phyloP scores from a whole-genome alignment of 495 filamentous ascomycete species.

The Penicillium samsonianum region DNA sequence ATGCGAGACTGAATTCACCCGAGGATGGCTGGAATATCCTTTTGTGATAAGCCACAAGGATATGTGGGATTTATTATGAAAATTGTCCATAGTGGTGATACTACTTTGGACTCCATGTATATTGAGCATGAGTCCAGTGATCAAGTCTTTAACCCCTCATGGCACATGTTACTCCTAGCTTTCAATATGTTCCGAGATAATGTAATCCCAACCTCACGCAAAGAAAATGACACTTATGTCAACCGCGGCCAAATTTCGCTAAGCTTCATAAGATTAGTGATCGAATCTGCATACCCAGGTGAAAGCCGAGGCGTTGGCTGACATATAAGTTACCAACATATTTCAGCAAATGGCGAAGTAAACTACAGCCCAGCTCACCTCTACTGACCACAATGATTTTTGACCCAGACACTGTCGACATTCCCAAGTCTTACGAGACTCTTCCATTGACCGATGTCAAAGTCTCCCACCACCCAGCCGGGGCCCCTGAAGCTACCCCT shows the following conservation, averaged over 20 bases:
- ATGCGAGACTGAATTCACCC: neutral
- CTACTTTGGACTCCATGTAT: neutral
- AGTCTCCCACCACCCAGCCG: slow-evolving; percentile 46
- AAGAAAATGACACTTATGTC: neutral
- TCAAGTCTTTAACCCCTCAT: neutral
- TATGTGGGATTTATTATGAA: neutral
- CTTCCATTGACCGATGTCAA: slow-evolving; percentile 47
- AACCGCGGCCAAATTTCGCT: neutral
- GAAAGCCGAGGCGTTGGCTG: neutral
- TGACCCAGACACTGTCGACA: neutral
- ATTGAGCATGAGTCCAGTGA: neutral
- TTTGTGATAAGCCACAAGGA: neutral
- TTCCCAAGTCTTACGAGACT: slow-evolving; percentile 22
- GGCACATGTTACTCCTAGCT: neutral
- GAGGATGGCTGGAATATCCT: neutral
- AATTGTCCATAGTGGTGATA: neutral
- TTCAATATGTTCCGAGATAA: slow-evolving; percentile 8
- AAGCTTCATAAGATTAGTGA: slow-evolving; percentile 5
- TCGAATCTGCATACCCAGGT: neutral
- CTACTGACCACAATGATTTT: neutral
- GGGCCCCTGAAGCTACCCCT: slow-evolving; percentile 44
- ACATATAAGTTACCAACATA: neutral
- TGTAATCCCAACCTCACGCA: neutral
- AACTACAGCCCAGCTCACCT: no score
- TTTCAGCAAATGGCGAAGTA: neutral